Evolutionary conservation across 202 grass and related monocot genomes (phyloP).

Genomic region (Panicum virgatum): DNA sequence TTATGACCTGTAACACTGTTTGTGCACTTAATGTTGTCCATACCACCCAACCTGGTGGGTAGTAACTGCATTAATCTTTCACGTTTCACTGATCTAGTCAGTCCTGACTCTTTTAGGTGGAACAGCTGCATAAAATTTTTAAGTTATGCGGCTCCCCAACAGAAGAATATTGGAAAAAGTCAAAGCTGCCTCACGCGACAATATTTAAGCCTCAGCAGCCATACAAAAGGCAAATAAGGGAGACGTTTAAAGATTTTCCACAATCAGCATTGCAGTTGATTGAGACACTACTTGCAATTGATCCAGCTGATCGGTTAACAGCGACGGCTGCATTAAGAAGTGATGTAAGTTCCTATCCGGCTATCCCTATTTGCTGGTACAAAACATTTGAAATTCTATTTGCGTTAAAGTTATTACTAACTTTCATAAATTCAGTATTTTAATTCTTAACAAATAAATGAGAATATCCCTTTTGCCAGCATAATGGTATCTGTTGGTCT

Average conservation of each 20-base stretch:
- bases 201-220: constrained; percentile 96
- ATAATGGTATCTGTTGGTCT: background rate
- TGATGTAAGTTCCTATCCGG: constrained; percentile 56
- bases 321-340: constrained; percentile 75
- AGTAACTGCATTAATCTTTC: constrained; percentile 24
- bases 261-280: constrained; percentile 78
- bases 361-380: background rate
- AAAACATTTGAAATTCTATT: constrained; percentile 20
- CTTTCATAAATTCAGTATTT: background rate
- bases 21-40: constrained; percentile 23
- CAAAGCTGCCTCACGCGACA: constrained; percentile 77
- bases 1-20: constrained; percentile 23
- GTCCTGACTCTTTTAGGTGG: constrained; percentile 60
- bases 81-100: constrained; percentile 21
- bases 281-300: constrained; percentile 82
- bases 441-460: background rate
- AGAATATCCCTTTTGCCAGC: constrained; percentile 10
- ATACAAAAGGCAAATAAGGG: constrained; percentile 72
- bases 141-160: constrained; percentile 85
- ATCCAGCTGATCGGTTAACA: constrained; percentile 82
- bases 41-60: constrained; percentile 23
- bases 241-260: constrained; percentile 87
- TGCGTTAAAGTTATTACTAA: constrained; percentile 6
- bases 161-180: constrained; percentile 95
- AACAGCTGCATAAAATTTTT: constrained; percentile 97